Conservation (phyloP, 129 eudicot species). For the Flaveria robusta region DNA sequence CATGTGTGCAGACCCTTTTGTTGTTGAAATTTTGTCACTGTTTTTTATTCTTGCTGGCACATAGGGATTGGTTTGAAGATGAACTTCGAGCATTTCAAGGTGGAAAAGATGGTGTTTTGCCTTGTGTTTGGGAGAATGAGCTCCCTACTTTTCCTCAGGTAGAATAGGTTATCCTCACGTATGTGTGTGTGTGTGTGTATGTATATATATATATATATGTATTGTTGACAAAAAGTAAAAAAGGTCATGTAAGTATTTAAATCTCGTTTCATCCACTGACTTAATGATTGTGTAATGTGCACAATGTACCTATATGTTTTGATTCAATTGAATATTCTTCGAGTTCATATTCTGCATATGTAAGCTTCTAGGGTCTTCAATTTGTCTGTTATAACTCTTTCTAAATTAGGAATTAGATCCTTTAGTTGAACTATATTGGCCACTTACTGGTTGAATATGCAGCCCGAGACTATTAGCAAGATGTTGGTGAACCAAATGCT, state of each 20-base stretch:
- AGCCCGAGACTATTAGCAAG: conserved; percentile 93
- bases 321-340: not conserved
- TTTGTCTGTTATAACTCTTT: conserved; percentile 9
- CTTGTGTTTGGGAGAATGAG: conserved; percentile 95
- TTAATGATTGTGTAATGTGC: not conserved
- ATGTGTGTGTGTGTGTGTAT: too few relatives aligned
- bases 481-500: conserved; percentile 97
- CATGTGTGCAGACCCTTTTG: conserved; percentile 8
- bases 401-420: conserved; percentile 15
- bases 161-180: conserved; percentile 19
- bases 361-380: conserved; percentile 15
- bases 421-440: not conserved
- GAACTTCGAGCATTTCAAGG: conserved; percentile 98
- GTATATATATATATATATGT: too few relatives aligned
- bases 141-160: conserved; percentile 94
- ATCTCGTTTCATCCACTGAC: conserved; percentile 12
- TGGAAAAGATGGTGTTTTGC: conserved; percentile 89
- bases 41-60: conserved; percentile 22
- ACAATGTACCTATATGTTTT: conserved; percentile 1
- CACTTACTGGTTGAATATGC: conserved; percentile 35
- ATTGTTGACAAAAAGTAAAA: not conserved
- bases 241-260: not conserved
- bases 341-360: conserved; percentile 13
- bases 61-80: conserved; percentile 97
- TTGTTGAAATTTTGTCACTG: not conserved